phyloP scores from a whole-genome alignment of 768 basidiomycete species.

The Leccinum broughii region DNA sequence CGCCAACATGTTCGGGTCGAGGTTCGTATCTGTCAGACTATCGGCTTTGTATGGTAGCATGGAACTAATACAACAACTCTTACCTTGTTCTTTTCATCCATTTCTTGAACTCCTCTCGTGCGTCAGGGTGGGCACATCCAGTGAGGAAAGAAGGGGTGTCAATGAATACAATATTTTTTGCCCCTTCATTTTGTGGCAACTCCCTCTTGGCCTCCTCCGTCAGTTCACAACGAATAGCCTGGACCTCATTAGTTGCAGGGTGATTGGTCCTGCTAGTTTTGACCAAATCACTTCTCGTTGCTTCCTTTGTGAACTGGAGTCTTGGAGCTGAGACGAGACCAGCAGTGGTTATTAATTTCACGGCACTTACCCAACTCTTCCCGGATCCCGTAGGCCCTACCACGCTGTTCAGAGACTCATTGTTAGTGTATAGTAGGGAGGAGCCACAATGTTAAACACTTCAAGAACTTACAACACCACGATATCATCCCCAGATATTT shows the following conservation, averaged over 20 bases:
- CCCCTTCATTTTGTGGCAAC: neutral
- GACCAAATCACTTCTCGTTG: constrained; percentile 8
- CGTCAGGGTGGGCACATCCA: constrained; percentile 4
- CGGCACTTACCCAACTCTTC: constrained; percentile 22
- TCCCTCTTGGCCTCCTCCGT: constrained; percentile 8
- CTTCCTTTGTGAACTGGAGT: constrained; percentile 18
- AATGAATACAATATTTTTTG: constrained; percentile 19
- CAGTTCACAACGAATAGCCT: constrained; percentile 17
- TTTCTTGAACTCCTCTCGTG: constrained; percentile 3
- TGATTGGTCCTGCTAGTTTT: constrained; percentile 1
- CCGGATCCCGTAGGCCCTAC: constrained; percentile 23
- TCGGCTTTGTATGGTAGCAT: neutral
- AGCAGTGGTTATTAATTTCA: neutral
- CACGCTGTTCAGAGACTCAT: constrained; percentile 5
- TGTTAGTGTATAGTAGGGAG: neutral
- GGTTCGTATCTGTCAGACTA: constrained; percentile 3
- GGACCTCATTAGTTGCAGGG: constrained; percentile 11
- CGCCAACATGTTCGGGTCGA: neutral
- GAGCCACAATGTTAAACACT: neutral
- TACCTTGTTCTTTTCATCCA: constrained; percentile 7
- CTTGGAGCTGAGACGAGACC: neutral
- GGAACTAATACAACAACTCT: neutral
- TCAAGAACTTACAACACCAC: constrained; percentile 21
- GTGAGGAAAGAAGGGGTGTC: constrained; percentile 28
- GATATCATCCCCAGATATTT: constrained; percentile 18